A percentile compares a stretch with the other conserved stretches of the same genome.
phyloP scores from a whole-genome alignment of 179 eudicot genomes.

The Spinacia oleracea region DNA sequence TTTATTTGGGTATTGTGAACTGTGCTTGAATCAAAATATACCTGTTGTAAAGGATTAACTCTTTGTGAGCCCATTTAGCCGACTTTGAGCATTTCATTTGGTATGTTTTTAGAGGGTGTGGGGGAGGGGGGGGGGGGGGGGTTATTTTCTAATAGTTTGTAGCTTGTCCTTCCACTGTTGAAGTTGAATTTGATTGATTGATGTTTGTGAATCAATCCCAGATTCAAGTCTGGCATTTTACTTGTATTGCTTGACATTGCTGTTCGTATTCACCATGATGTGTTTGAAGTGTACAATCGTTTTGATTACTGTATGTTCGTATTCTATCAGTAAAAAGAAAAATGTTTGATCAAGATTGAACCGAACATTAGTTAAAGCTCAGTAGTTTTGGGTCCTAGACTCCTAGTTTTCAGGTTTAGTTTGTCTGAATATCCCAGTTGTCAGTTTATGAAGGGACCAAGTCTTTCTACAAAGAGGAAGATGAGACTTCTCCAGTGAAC shows the following conservation, averaged over 20 bases:
- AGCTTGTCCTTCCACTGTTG: background rate
- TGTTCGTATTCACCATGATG: background rate
- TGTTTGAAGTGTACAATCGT: background rate
- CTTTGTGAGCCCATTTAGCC: too few species aligned
- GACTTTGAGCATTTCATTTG: background rate
- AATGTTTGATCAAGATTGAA: background rate
- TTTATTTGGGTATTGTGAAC: background rate
- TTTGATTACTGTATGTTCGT: background rate
- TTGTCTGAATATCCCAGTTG: slow-evolving; percentile 11
- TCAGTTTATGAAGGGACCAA: slow-evolving; percentile 90
- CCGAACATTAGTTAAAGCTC: background rate
- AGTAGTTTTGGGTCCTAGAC: background rate
- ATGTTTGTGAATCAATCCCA: background rate
- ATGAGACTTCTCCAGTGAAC: slow-evolving; percentile 74
- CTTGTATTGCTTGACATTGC: background rate
- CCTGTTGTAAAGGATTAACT: background rate
- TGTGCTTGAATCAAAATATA: background rate
- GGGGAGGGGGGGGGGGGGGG: background rate
- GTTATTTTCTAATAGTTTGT: background rate
- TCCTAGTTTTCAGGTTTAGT: background rate
- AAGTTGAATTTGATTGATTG: too few species aligned
- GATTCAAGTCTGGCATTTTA: background rate
- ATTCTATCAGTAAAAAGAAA: background rate
- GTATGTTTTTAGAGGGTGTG: background rate
- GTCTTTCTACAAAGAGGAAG: slow-evolving; percentile 88